phyloP scores from a whole-genome alignment of 1,284 basidiomycete species.

The Pterula multifida region DNA sequence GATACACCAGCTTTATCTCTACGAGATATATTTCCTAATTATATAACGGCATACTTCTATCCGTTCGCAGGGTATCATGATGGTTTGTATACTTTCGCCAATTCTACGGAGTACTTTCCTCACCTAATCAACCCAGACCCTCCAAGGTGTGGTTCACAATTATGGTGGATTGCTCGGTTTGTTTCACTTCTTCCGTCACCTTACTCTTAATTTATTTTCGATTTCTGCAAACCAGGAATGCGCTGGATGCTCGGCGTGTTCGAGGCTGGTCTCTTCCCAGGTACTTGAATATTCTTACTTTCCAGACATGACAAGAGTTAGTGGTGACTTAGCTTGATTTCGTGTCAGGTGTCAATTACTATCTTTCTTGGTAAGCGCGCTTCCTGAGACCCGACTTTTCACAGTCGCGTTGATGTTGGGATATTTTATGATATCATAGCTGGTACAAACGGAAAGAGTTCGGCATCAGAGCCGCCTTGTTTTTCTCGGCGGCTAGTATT shows the following conservation, averaged over 20 bases:
- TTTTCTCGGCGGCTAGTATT: slow-evolving; percentile 65
- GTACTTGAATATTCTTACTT: slow-evolving; percentile 10
- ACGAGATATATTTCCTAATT: background rate
- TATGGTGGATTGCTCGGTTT: slow-evolving; percentile 51
- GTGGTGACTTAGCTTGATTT: background rate
- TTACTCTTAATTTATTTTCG: slow-evolving; percentile 1
- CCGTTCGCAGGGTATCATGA: slow-evolving; percentile 41
- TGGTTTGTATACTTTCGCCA: slow-evolving; percentile 28
- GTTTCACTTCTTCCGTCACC: slow-evolving; percentile 11
- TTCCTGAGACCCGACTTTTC: background rate
- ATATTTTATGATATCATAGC: slow-evolving; percentile 15
- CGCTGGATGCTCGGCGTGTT: slow-evolving; percentile 56
- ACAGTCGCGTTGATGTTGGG: background rate
- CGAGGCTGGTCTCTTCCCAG: slow-evolving; percentile 55
- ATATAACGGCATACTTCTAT: background rate
- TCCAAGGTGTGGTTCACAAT: slow-evolving; percentile 57
- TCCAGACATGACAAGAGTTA: background rate
- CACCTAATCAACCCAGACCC: slow-evolving; percentile 27
- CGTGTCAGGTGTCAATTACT: slow-evolving; percentile 46
- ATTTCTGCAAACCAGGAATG: slow-evolving; percentile 28
- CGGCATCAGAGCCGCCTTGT: slow-evolving; percentile 51
- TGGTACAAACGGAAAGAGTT: slow-evolving; percentile 67
- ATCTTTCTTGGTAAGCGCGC: slow-evolving; percentile 46
- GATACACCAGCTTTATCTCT: background rate
- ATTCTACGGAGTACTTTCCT: slow-evolving; percentile 9